Base-by-base conservation (phyloP, 192 early-diverging fungal genomes). In the Thamnidium elegans region DNA sequence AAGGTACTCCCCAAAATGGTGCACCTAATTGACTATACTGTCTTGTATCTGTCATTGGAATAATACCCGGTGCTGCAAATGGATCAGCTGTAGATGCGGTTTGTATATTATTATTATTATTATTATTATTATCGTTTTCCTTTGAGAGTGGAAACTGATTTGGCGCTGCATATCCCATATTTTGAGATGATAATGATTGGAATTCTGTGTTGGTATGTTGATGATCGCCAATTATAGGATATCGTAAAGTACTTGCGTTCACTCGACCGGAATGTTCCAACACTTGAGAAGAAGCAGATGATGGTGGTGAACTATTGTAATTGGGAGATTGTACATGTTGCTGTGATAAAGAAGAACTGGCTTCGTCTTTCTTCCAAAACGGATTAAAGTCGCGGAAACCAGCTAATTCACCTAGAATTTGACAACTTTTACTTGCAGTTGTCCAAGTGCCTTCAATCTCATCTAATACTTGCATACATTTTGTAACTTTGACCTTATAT, bases 31-130 rank as follows among this genome's bases (percentile, higher is more conserved):
- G 68, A 59, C 64, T 47, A 46, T 39, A 70, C 13, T 63, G 62
- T 5, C 54, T 26, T 53, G 23, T 55, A 7, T 46, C 23, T 17
- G 32, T 36, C 1, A 45, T 3, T 1, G 36, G 43, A 30, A 59
- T 59, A 36, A 59, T 59, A 9, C 65, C 65, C 0, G 71, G 71
- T 1, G 71, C 71, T 30, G 71, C 71, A 63, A 72, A 72, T 26
- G 71, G 71, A 30, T 72, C 71, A 54, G 63, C 67, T 0, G 65
- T 66, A 1, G 46, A 11, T 26, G 63, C 7, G 1, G 36, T 6
- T 39, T 39, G 36, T 39, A 39, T 10, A 39, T 39, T 6, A 4
- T 10, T 14, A 14, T 50, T 30, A 9, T 53, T 64, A 19, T 17
- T 31, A 7, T 50, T 30, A 19, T 17, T 31, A 7, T 50, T 30